Evolutionary conservation across 1,284 basidiomycete genomes (phyloP).

Genomic region (Cryptococcus depauperatus): DNA sequence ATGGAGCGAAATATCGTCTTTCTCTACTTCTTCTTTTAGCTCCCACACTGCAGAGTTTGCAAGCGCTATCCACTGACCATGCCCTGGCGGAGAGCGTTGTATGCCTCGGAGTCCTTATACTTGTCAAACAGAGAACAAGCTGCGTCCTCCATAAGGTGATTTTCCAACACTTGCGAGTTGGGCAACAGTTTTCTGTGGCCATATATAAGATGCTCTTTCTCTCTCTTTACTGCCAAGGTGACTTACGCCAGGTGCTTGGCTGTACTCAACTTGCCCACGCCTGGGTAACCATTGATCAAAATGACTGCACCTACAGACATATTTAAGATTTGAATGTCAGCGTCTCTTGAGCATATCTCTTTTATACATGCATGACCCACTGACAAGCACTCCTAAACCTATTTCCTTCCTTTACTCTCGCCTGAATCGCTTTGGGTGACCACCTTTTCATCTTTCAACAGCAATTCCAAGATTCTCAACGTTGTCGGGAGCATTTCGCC

Average conservation of each 20-base stretch:
- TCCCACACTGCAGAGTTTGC: too few relatives aligned
- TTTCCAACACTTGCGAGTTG: constrained; percentile 27
- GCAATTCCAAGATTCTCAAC: too few relatives aligned
- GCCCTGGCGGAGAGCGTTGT: constrained; percentile 7
- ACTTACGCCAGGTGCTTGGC: constrained; percentile 29
- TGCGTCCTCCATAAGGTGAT: constrained; percentile 14
- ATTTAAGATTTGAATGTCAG: background rate
- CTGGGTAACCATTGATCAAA: constrained; percentile 34
- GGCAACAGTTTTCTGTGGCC: constrained; percentile 29
- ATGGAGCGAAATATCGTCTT: constrained; percentile 10
- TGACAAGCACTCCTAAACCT: too few relatives aligned
- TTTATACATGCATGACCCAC: background rate
- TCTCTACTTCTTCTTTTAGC: too few relatives aligned
- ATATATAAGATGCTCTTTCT: too few relatives aligned
- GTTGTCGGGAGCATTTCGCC: too few relatives aligned
- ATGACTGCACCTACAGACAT: constrained; percentile 7
- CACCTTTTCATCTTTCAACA: too few relatives aligned
- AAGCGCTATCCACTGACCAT: constrained; percentile 6
- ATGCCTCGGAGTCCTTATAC: constrained; percentile 2
- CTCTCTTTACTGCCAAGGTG: too few relatives aligned
- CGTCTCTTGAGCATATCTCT: background rate
- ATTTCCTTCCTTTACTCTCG: background rate
- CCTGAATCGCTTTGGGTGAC: background rate
- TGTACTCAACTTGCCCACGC: constrained; percentile 28
- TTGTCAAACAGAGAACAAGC: constrained; percentile 9